Evolutionary conservation across 169 alveolate species (phyloP), one percentile per base, ranked within the genome.

Genomic region (Cystoisospora suis): DNA sequence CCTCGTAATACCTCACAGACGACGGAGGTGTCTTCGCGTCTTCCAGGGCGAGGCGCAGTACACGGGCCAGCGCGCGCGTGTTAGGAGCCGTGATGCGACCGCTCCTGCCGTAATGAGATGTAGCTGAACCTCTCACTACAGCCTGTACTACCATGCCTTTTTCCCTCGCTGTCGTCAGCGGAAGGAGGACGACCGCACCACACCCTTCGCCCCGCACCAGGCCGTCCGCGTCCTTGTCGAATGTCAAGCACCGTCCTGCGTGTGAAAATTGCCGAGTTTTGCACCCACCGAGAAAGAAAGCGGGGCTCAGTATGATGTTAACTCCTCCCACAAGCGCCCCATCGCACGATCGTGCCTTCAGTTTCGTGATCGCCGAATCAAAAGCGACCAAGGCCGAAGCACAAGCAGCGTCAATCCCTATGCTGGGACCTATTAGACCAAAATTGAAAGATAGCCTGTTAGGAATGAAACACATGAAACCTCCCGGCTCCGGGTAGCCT

Each of bases 131-230:
- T n/a, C 86, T 88, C 38, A 95, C 89, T 38, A 81, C 56, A 0
- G 96, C 94, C 75, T 87, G 91, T 69, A 93, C 65, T 47, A 53
- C 42, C n/a, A 32, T 40, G n/a, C 56, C 72, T 40, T 75, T 49
- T 12, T 42, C 46, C 70, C 80, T 40, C 27, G 87, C 93, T 17
- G 80, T 38, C 0, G 12, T 59, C 34, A 90, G 34, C 42, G 81
- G 90, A 23, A 90, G 79, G 17, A 94, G 61, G 42, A 93, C 49
- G 12, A 93, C 85, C 0, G 94, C 95, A 1, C 94, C 96, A 46
- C 92, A 90, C 65, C 96, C 96, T 65, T 95, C 97, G 20, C 97
- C 97, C 23, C 97, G 89, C 32, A 94, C 95, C 59, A 93, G 94
- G 58, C 97, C 97, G 40, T 91, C 90, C 17, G 97, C 97, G 29